Evolutionary conservation across 2,329 filamentous ascomycete genomes (phyloP).

Genomic region (Hypoxylon sp.): DNA sequence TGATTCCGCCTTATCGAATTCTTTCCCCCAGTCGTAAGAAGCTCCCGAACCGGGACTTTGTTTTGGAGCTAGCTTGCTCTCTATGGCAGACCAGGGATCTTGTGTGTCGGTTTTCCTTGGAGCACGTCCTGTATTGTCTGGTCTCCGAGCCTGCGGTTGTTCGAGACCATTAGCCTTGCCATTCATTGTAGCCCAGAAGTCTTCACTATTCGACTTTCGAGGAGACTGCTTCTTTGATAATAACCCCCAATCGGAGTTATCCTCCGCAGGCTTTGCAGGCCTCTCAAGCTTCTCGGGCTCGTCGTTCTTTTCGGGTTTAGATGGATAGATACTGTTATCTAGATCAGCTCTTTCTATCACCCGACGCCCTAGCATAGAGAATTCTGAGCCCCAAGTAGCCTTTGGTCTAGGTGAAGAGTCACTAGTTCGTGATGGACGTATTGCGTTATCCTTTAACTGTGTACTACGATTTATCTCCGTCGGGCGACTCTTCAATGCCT

Average conservation of each 20-base stretch:
- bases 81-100: constrained; percentile 22
- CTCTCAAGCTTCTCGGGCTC: too few relatives aligned
- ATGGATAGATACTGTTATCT: neutral
- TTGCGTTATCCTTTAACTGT: neutral
- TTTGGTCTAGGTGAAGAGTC: neutral
- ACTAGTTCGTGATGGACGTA: neutral
- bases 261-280: neutral
- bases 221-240: constrained; percentile 31
- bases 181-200: constrained; percentile 31
- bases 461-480: neutral
- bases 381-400: neutral
- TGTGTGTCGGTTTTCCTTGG: constrained; percentile 2
- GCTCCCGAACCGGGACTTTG: neutral
- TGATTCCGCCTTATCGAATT: constrained; percentile 19
- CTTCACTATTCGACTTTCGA: constrained; percentile 18
- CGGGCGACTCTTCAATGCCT: too few relatives aligned
- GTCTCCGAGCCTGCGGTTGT: neutral
- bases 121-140: neutral
- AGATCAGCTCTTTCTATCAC: too few relatives aligned
- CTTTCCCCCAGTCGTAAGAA: constrained; percentile 30
- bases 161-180: neutral
- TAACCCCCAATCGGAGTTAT: constrained; percentile 27
- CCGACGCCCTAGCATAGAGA: too few relatives aligned
- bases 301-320: too few relatives aligned
- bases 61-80: neutral